These are phyloP conservation scores for Waltergamsia citrina DNA, from an alignment of 2,329 filamentous ascomycete genomes.

Conservation along the genomic window DNA sequence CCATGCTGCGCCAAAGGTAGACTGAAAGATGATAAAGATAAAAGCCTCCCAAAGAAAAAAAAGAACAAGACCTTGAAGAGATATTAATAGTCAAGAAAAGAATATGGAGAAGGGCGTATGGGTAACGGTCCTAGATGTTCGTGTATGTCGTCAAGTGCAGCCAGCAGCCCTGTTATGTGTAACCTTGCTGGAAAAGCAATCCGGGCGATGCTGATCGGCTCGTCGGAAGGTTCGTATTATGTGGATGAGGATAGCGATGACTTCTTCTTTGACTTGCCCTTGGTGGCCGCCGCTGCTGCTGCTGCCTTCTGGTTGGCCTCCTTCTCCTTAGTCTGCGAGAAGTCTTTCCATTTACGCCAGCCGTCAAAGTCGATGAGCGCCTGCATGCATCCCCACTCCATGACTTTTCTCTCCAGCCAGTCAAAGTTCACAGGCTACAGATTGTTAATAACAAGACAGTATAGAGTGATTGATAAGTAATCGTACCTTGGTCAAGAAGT, in stretches of 20 bases:
- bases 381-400: slow-evolving; percentile 99
- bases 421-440: slow-evolving; percentile 87
- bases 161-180: too few species aligned
- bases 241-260: neutral
- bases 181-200: too few species aligned
- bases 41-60: too few species aligned
- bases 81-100: too few species aligned
- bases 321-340: slow-evolving; percentile 32
- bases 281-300: slow-evolving; percentile 16
- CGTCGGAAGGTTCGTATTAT: too few species aligned
- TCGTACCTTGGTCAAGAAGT: slow-evolving; percentile 90
- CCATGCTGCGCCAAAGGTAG: too few species aligned
- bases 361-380: slow-evolving; percentile 97
- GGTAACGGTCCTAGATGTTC: too few species aligned
- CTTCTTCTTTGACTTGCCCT: slow-evolving; percentile 32
- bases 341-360: slow-evolving; percentile 96
- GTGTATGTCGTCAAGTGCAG: too few species aligned
- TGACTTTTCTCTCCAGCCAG: slow-evolving; percentile 95
- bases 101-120: too few species aligned
- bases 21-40: too few species aligned
- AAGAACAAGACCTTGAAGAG: too few species aligned
- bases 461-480: neutral
- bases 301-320: slow-evolving; percentile 23
- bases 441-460: neutral
- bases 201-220: too few species aligned